These are phyloP conservation scores for Populus hybrid DNA, from an alignment of 441 rosid genomes.

Conservation along the genomic window DNA sequence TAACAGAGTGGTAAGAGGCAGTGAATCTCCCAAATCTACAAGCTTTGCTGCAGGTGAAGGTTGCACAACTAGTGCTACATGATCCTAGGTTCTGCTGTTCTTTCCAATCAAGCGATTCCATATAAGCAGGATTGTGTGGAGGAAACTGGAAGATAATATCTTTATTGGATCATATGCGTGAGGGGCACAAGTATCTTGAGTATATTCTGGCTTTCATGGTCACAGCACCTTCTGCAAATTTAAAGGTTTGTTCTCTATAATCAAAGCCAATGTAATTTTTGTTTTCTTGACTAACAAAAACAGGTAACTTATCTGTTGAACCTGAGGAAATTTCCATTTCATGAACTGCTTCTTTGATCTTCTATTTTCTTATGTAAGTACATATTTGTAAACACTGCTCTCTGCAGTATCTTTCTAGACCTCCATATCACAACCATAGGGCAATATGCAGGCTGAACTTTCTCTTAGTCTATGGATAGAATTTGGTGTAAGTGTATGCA, in stretches of 20 bases:
- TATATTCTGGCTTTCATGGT: slow-evolving; percentile 22
- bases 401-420: neutral
- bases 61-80: slow-evolving; percentile 44
- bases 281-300: neutral
- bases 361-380: neutral
- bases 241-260: slow-evolving; percentile 41
- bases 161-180: slow-evolving; percentile 7
- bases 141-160: slow-evolving; percentile 17
- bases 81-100: slow-evolving; percentile 21
- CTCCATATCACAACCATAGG: neutral
- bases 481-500: too few species aligned
- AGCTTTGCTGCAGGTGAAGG: slow-evolving; percentile 38
- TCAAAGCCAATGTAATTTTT: neutral
- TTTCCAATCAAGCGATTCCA: slow-evolving; percentile 1
- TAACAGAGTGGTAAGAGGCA: too few species aligned
- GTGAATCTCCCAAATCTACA: too few species aligned
- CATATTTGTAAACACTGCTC: neutral
- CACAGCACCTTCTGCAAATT: slow-evolving; percentile 16
- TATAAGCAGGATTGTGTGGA: slow-evolving; percentile 10
- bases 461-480: neutral
- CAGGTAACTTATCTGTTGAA: neutral
- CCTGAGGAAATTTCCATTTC: neutral
- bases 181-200: slow-evolving; percentile 8
- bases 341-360: neutral
- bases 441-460: neutral